A percentile compares a stretch with the other conserved stretches of the same genome.
Conservation (phyloP, 352 stramenopile species). For the Stramenopiles sp. region DNA sequence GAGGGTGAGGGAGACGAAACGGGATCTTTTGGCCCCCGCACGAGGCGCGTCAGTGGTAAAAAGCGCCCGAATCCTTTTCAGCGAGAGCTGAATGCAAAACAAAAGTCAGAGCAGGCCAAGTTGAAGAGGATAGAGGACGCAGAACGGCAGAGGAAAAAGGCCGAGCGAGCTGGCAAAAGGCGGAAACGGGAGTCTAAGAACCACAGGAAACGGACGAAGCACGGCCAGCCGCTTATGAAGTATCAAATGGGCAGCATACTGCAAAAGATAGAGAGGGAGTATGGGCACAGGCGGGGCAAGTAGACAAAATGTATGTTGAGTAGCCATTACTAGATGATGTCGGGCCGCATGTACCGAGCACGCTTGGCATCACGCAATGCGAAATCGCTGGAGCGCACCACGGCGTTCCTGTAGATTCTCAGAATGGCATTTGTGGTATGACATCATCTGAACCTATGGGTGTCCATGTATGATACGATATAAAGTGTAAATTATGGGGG, state of each 20-base stretch:
- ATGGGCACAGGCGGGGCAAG: background rate
- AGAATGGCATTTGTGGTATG: too few relatives aligned
- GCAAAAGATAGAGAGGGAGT: background rate
- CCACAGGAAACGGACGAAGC: background rate
- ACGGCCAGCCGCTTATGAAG: background rate
- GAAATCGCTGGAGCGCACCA: too few relatives aligned
- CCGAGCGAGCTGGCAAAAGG: background rate
- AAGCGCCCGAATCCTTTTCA: background rate
- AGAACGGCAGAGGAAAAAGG: background rate
- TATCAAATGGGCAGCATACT: background rate
- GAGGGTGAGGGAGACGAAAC: background rate
- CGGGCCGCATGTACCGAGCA: too few relatives aligned
- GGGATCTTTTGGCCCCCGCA: background rate
- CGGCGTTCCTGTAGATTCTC: too few relatives aligned
- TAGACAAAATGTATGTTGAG: background rate
- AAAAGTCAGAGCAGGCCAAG: background rate
- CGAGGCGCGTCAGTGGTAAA: background rate
- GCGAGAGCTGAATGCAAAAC: background rate
- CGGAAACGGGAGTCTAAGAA: background rate
- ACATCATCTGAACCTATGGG: too few relatives aligned
- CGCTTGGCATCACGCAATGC: too few relatives aligned
- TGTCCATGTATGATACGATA: too few relatives aligned
- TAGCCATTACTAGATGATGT: too few relatives aligned
- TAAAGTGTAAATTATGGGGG: too few relatives aligned
- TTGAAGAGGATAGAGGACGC: background rate